Conservation (phyloP, 805 yeast genomes). For the Debaryomyces tyrocola region DNA sequence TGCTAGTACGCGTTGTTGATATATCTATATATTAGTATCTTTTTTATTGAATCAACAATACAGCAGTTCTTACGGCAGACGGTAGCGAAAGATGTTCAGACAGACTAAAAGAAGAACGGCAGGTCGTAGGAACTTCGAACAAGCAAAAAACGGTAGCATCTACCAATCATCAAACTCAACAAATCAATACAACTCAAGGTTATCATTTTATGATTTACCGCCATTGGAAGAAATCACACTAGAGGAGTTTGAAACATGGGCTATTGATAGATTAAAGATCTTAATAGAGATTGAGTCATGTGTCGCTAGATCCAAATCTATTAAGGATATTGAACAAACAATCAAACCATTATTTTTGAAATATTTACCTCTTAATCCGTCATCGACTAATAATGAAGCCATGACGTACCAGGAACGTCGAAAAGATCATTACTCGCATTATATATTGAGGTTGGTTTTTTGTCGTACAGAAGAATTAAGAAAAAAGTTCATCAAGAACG, state of each 20-base stretch:
- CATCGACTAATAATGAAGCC: slow-evolving; percentile 10
- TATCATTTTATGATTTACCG: slow-evolving; percentile 74
- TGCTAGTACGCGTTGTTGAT: slow-evolving; percentile 5
- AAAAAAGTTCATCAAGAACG: slow-evolving; percentile 74
- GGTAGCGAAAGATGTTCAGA: slow-evolving; percentile 53
- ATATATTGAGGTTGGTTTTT: slow-evolving; percentile 82
- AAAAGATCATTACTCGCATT: slow-evolving; percentile 93
- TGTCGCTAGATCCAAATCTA: slow-evolving; percentile 58
- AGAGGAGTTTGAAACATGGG: slow-evolving; percentile 95
- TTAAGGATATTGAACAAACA: slow-evolving; percentile 63
- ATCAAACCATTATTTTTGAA: slow-evolving; percentile 67
- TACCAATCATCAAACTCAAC: slow-evolving; percentile 29
- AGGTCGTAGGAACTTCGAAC: slow-evolving; percentile 67
- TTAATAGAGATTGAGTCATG: slow-evolving; percentile 83
- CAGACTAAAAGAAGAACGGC: slow-evolving; percentile 73
- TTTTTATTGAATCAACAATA: neutral
- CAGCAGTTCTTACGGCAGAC: neutral
- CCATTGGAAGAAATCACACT: slow-evolving; percentile 85
- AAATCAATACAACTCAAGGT: slow-evolving; percentile 51
- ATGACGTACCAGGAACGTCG: slow-evolving; percentile 58
- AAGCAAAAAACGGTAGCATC: slow-evolving; percentile 20
- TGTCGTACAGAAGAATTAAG: slow-evolving; percentile 85
- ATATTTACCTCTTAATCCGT: slow-evolving; percentile 58
- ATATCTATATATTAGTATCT: neutral
- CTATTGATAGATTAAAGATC: slow-evolving; percentile 83